These are phyloP conservation scores for Cyathus striatus DNA, from an alignment of 768 basidiomycete genomes.

Conservation along the genomic window DNA sequence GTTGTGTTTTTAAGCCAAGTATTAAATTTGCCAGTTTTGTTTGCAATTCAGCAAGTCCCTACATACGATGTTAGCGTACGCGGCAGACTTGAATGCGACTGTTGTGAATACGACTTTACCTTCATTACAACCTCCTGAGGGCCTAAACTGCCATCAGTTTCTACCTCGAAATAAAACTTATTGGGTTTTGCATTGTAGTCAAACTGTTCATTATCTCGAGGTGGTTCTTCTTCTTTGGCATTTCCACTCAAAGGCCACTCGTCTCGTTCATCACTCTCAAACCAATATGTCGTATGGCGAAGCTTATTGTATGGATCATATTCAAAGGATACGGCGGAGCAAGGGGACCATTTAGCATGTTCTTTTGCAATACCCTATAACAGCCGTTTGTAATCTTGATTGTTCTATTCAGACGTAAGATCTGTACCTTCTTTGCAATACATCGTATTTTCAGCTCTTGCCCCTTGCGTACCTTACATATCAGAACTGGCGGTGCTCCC, in stretches of 20 bases:
- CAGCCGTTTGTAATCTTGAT: neutral
- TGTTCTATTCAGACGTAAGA: neutral
- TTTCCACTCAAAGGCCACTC: slow-evolving; percentile 95
- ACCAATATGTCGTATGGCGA: slow-evolving; percentile 95
- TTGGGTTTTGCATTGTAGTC: slow-evolving; percentile 85
- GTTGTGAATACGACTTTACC: slow-evolving; percentile 29
- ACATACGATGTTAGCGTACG: slow-evolving; percentile 4
- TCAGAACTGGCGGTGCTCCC: slow-evolving; percentile 62
- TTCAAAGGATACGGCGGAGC: slow-evolving; percentile 92
- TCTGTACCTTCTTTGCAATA: slow-evolving; percentile 85
- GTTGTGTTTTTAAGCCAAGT: slow-evolving; percentile 62
- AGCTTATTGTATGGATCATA: slow-evolving; percentile 98
- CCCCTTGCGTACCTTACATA: slow-evolving; percentile 90
- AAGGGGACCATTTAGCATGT: slow-evolving; percentile 98
- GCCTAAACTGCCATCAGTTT: slow-evolving; percentile 86
- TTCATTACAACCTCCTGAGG: slow-evolving; percentile 89
- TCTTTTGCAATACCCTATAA: slow-evolving; percentile 92
- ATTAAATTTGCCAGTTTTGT: slow-evolving; percentile 78
- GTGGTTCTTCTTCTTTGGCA: slow-evolving; percentile 76
- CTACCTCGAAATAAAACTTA: slow-evolving; percentile 92
- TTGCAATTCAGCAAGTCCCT: slow-evolving; percentile 79
- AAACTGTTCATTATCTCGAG: slow-evolving; percentile 77
- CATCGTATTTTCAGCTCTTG: slow-evolving; percentile 86
- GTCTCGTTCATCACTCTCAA: slow-evolving; percentile 67
- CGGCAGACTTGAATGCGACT: slow-evolving; percentile 2